Percentiles rank a stretch among this genome's conserved stretches.
Evolutionary conservation across 768 basidiomycete species (phyloP).

Genomic region (Tulasnella sp.): DNA sequence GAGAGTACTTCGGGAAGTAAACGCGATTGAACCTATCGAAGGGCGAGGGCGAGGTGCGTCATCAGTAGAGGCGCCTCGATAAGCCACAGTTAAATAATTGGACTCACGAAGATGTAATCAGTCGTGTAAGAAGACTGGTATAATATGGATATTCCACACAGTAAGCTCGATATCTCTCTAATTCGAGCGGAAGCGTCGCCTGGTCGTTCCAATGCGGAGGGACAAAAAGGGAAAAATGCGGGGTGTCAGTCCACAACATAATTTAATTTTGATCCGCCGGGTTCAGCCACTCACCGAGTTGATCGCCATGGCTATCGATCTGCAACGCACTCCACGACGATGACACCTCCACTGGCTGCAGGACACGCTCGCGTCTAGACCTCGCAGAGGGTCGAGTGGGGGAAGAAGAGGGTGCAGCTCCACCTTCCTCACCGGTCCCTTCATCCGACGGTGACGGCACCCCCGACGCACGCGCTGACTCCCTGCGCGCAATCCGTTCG

Average conservation of each 20-base stretch:
- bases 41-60: too few species aligned
- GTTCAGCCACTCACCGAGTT: constrained; percentile 36
- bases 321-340: constrained; percentile 71
- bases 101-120: constrained; percentile 66
- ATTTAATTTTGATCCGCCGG: too few species aligned
- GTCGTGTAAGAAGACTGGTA: constrained; percentile 77
- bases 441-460: background rate
- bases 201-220: constrained; percentile 21
- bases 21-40: constrained; percentile 49
- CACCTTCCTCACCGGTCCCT: too few species aligned
- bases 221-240: constrained; percentile 9
- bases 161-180: constrained; percentile 61
- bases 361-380: too few species aligned
- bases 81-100: too few species aligned
- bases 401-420: background rate
- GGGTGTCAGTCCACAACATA: background rate
- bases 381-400: too few species aligned
- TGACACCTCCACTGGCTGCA: constrained; percentile 47
- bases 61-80: too few species aligned
- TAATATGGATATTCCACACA: constrained; percentile 69
- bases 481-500: background rate
- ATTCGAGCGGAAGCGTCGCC: constrained; percentile 63
- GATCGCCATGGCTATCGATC: constrained; percentile 67
- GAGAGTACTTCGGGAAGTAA: constrained; percentile 51
- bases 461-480: background rate